These are phyloP conservation scores for Funneliformis mosseae DNA, from an alignment of 192 early-diverging fungal genomes.

Conservation along the genomic window DNA sequence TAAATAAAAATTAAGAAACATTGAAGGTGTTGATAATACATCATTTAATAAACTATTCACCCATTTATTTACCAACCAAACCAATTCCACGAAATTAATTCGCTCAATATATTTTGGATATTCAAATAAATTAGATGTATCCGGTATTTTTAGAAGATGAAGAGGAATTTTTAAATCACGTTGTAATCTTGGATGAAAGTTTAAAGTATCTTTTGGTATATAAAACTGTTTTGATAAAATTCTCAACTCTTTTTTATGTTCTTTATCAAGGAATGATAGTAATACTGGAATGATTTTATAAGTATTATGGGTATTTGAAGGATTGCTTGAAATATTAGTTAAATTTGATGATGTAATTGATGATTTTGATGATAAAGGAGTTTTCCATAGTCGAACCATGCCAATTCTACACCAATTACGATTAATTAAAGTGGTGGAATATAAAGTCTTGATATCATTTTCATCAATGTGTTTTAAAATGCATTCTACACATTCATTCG, in stretches of 20 bases:
- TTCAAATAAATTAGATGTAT: not conserved
- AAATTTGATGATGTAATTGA: not conserved
- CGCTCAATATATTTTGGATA: not conserved
- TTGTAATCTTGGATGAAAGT: not conserved
- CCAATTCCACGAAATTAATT: not conserved
- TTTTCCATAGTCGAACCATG: not conserved
- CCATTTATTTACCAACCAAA: not conserved
- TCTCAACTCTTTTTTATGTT: not conserved
- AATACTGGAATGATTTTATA: not conserved
- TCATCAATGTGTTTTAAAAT: not conserved
- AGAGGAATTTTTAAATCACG: not conserved
- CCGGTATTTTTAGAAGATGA: not conserved
- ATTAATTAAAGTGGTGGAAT: not conserved
- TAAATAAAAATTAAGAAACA: not conserved
- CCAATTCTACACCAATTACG: not conserved
- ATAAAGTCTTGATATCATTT: constrained; percentile 6
- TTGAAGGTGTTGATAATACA: not conserved
- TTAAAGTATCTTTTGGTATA: not conserved
- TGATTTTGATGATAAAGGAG: not conserved
- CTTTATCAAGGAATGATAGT: not conserved
- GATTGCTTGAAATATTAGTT: not conserved
- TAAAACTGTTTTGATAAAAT: not conserved
- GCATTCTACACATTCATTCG: constrained; percentile 1
- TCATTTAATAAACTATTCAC: not conserved
- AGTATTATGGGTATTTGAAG: not conserved